phyloP scores from a whole-genome alignment of 805 yeast genomes.

The Wickerhamiella kurtzmanii region DNA sequence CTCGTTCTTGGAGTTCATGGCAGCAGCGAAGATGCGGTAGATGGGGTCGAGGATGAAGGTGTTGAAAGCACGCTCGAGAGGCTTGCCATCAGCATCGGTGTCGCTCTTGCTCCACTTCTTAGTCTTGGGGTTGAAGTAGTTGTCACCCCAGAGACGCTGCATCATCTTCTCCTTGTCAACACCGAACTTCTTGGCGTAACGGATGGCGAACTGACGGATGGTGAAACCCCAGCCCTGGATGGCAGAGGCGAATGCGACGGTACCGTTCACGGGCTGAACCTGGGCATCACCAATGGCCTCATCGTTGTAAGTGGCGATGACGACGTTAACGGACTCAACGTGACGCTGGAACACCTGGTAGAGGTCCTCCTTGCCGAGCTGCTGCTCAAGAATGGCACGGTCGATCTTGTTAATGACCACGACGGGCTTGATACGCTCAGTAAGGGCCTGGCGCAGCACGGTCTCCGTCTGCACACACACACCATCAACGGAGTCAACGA shows the following conservation, averaged over 20 bases:
- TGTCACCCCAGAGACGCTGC: slow-evolving; percentile 99
- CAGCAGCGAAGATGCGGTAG: slow-evolving; percentile 90
- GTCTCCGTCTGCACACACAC: slow-evolving; percentile 99
- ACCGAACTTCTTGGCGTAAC: slow-evolving; percentile 99
- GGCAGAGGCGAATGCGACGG: slow-evolving; percentile 99
- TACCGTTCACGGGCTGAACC: slow-evolving; percentile 98
- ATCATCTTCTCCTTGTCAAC: slow-evolving; percentile 95
- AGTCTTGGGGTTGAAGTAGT: slow-evolving; percentile 99
- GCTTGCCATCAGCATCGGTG: slow-evolving; percentile 89
- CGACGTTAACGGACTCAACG: slow-evolving; percentile 97
- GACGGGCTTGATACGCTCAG: slow-evolving; percentile 99
- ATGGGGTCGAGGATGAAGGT: slow-evolving; percentile 98
- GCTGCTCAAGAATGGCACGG: slow-evolving; percentile 98
- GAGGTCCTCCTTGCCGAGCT: slow-evolving; percentile 96
- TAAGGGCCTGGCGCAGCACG: slow-evolving; percentile 96
- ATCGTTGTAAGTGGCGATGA: slow-evolving; percentile 90
- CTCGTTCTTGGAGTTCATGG: slow-evolving; percentile 98
- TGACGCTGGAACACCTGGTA: slow-evolving; percentile 98
- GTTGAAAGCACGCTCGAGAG: slow-evolving; percentile 98
- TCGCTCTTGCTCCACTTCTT: slow-evolving; percentile 97
- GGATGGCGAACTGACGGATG: slow-evolving; percentile 93
- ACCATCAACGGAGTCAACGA: slow-evolving; percentile 99
- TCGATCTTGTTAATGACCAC: slow-evolving; percentile 98
- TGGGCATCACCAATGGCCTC: slow-evolving; percentile 86
- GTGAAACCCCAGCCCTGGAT: slow-evolving; percentile 99